Evolutionary conservation across 495 filamentous ascomycete species (phyloP), one percentile per base, ranked within the genome.

Genomic region (Talaromyces nanjingensis): DNA sequence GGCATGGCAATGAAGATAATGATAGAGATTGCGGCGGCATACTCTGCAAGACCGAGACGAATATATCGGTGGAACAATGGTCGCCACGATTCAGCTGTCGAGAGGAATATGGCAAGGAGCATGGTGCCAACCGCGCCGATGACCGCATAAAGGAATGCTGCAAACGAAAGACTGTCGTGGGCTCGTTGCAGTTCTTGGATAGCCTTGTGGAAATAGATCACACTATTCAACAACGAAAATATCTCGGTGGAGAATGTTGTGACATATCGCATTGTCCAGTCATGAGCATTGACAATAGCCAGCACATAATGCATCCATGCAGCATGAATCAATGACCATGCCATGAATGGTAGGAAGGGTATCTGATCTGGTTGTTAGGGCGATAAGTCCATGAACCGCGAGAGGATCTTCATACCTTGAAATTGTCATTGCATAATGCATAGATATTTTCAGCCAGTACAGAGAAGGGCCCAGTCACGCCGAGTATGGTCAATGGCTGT

Each of bases 251-350:
- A 84, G 67, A 90, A 90, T 5, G 80, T 88, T 0, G 88, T 91
- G 24, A 91, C 88, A 68, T 91, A 90, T 62, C 84, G 80, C 88
- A 91, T 91, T 2, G 87, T 89, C 86, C 85, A 91, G 72, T 90
- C 86, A 64, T 89, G 87, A 22, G 86, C 87, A 70, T 91, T 90
- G 67, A 89, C 80, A 45, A 89, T 84, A 57, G 88, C 88, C 18
- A 90, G 74, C 6, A 90, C 68, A 69, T 84, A 87, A 68, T 88
- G 87, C 76, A 90, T 82, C 87, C 88, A 90, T 11, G 74, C 82
- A 27, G 88, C 81, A 71, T 90, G 87, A 59, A 90, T 89, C 33
- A 88, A 77, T 8, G 84, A 83, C 89, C 88, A 91, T 6, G 87
- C 87, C 87, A 90, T 91, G 69, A 90, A 87, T 0, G 86, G 81